A percentile compares a stretch with the other conserved stretches of the same genome.
phyloP scores from a whole-genome alignment of 495 filamentous ascomycete genomes.

The Hypoxylon fragiforme region DNA sequence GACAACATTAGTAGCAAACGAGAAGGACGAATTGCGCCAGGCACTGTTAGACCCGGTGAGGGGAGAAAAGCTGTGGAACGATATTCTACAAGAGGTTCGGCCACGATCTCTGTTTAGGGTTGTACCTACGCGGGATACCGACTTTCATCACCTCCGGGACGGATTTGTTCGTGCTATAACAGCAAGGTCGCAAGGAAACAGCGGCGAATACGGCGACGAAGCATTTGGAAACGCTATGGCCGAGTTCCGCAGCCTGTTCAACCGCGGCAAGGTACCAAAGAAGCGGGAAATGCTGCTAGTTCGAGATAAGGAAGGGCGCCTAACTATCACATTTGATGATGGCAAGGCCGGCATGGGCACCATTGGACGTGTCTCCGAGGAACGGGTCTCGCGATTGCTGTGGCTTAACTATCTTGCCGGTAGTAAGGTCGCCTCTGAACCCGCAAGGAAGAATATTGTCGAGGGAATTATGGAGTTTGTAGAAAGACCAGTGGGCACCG shows the following conservation, averaged over 20 bases:
- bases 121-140: constrained; percentile 83
- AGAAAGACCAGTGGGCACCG: constrained; percentile 83
- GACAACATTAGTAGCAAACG: constrained; percentile 76
- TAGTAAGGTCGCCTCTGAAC: constrained; percentile 82
- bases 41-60: constrained; percentile 69
- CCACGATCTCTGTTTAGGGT: constrained; percentile 73
- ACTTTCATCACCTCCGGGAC: constrained; percentile 88
- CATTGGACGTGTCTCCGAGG: constrained; percentile 63
- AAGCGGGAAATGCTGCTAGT: constrained; percentile 71
- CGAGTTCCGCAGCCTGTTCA: constrained; percentile 77
- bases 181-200: constrained; percentile 59
- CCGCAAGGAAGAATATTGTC: constrained; percentile 77
- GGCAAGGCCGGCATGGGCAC: constrained; percentile 49
- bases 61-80: constrained; percentile 72
- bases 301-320: constrained; percentile 63
- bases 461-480: constrained; percentile 87
- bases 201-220: constrained; percentile 63
- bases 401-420: constrained; percentile 92
- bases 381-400: constrained; percentile 75
- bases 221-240: constrained; percentile 70
- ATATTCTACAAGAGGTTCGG: constrained; percentile 63
- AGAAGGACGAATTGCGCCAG: constrained; percentile 70
- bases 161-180: constrained; percentile 86
- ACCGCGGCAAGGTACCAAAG: constrained; percentile 74
- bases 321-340: constrained; percentile 71